These are phyloP conservation scores for Acanthamoeba lenticulata DNA, from an alignment of 208 protist species.

Conservation along the genomic window DNA sequence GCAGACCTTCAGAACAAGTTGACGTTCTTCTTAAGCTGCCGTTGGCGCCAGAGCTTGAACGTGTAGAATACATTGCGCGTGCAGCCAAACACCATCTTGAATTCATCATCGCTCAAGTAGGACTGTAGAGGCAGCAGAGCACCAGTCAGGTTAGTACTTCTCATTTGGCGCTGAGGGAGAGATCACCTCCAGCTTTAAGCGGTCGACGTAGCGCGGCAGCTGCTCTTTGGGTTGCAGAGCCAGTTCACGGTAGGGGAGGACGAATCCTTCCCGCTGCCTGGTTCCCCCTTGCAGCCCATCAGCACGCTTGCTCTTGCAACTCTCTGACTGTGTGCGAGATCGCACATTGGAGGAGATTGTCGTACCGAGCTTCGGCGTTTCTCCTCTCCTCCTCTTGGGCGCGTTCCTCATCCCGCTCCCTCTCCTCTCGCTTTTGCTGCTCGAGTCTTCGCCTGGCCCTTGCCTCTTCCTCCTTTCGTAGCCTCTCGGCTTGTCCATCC, in stretches of 20 bases:
- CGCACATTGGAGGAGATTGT: neutral
- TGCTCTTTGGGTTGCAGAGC: neutral
- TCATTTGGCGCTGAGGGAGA: neutral
- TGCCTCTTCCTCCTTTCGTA: neutral
- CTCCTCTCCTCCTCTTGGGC: neutral
- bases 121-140: neutral
- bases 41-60: neutral
- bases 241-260: neutral
- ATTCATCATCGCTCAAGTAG: neutral
- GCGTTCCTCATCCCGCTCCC: neutral
- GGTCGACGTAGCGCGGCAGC: constrained; percentile 21
- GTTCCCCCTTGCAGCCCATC: neutral
- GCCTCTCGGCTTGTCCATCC: neutral
- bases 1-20: neutral
- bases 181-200: neutral
- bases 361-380: neutral
- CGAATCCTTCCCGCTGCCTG: neutral
- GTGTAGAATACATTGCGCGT: neutral
- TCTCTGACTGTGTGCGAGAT: too few relatives aligned
- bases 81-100: neutral
- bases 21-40: constrained; percentile 1
- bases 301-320: too few relatives aligned
- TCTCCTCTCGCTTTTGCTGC: neutral
- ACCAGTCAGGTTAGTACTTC: neutral
- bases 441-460: neutral